These are phyloP conservation scores for Phycomyces nitens DNA, from an alignment of 192 early-diverging fungal genomes.

Conservation along the genomic window DNA sequence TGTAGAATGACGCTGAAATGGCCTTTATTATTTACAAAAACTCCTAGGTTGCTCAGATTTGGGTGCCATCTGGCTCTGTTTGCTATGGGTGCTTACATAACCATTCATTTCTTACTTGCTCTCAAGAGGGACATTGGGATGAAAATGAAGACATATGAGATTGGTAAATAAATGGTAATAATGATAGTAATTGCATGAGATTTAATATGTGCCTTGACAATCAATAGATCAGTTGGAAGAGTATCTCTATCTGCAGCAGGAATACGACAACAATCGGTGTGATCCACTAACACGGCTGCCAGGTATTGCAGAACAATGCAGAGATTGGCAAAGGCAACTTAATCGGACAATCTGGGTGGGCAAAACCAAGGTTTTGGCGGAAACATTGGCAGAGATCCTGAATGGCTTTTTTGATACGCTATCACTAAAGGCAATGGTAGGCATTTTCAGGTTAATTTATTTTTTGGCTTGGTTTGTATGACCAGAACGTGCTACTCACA, in stretches of 20 bases:
- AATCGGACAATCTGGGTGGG: constrained; percentile 16
- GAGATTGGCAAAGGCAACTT: constrained; percentile 53
- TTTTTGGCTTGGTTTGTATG: no score
- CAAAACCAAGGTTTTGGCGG: constrained; percentile 66
- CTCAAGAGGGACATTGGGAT: constrained; percentile 7
- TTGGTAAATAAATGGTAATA: constrained; percentile 27
- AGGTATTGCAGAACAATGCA: constrained; percentile 54
- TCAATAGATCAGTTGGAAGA: constrained; percentile 10
- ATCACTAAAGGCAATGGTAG: constrained; percentile 77
- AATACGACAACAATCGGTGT: constrained; percentile 43
- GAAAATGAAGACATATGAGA: constrained; percentile 23
- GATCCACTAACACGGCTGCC: constrained; percentile 46
- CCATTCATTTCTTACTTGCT: constrained; percentile 1
- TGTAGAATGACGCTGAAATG: background rate
- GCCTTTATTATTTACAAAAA: background rate
- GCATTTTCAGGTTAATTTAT: no score
- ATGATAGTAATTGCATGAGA: background rate
- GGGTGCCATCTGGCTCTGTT: background rate
- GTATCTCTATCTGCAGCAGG: background rate
- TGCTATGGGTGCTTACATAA: constrained; percentile 1
- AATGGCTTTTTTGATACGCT: constrained; percentile 81
- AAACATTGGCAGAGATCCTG: constrained; percentile 80
- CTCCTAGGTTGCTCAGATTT: background rate
- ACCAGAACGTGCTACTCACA: no score
- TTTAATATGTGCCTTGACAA: background rate